Base-by-base conservation (phyloP, 805 yeast species). In the Starmerella sirachaensis region DNA sequence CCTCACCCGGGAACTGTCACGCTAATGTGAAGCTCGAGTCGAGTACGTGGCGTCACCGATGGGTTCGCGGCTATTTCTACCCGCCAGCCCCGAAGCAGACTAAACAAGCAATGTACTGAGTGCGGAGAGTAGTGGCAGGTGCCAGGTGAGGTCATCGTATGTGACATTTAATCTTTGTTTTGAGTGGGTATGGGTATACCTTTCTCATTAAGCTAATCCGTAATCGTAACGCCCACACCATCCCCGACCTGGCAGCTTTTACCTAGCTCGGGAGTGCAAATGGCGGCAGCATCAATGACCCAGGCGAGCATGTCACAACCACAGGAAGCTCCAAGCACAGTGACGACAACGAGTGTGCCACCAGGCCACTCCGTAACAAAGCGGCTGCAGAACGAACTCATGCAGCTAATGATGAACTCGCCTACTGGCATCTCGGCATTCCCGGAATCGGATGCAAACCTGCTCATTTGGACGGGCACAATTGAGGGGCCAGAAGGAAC, bases 401-500 rank as follows among this genome's bases (percentile, higher is more conserved):
- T 66, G 59, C 74, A 69, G 50, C 54, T 70, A 23, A 68, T 70
- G 68, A 66, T 66, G 66, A 57, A 66, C 16, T 54, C 60, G 33
- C 59, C 69, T 2, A 68, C 72, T 2, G 76, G 76, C 2, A 57
- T 72, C 20, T 61, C 69, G 23, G 75, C 76, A 3, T 72, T 72
- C 46, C 77, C 77, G 2, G 66, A 59, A 31, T 58, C 67, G 14
- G 76, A 72, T 46, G 55, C 69, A 8, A 64, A 75, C 47, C 56
- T 75, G 37, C 62, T 69, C 31, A 57, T 58, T 34, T 74, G 80
- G 80, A 66, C 67, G 1, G 79, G 75, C 20, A 63, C 72, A 19
- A 64, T 74, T 31, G 69, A 65, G 24, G 81, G 81, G 1, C 77
- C 78, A 3, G 49, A 50, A 14, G 78, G 61, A 9, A 73, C 81